These are phyloP conservation scores for Chamaecrista fasciculata DNA, from an alignment of 306 rosid genomes.

Conservation along the genomic window DNA sequence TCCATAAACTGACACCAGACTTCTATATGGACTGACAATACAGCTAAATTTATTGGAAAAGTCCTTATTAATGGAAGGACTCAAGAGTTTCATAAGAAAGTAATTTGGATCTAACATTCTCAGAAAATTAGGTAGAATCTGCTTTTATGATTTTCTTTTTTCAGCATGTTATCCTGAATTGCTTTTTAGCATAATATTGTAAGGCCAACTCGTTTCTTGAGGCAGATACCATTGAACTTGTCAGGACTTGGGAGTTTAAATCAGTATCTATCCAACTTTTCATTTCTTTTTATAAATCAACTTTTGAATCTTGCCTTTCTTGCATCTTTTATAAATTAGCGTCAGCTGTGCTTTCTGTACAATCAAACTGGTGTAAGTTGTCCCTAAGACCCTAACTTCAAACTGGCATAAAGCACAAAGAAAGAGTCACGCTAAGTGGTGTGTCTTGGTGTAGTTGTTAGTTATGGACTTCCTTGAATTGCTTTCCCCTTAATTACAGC, in stretches of 20 bases:
- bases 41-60: background rate
- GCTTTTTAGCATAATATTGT: background rate
- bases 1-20: background rate
- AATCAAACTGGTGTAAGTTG: background rate
- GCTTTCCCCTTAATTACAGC: background rate
- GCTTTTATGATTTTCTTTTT: conserved; percentile 16
- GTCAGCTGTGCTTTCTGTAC: background rate
- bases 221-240: background rate
- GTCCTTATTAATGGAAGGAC: conserved; percentile 2
- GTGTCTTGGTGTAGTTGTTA: background rate
- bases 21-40: background rate
- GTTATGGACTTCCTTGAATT: conserved; percentile 1
- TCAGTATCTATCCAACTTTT: conserved; percentile 1
- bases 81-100: background rate
- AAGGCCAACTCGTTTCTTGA: background rate
- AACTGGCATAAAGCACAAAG: background rate
- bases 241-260: background rate
- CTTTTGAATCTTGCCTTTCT: conserved; percentile 8
- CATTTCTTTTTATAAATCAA: background rate
- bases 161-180: background rate
- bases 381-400: background rate
- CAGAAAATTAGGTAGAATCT: background rate
- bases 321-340: no score
- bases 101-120: background rate
- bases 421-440: background rate